Conservation (phyloP, 495 filamentous ascomycete species). For the Cladorrhinum samala region DNA sequence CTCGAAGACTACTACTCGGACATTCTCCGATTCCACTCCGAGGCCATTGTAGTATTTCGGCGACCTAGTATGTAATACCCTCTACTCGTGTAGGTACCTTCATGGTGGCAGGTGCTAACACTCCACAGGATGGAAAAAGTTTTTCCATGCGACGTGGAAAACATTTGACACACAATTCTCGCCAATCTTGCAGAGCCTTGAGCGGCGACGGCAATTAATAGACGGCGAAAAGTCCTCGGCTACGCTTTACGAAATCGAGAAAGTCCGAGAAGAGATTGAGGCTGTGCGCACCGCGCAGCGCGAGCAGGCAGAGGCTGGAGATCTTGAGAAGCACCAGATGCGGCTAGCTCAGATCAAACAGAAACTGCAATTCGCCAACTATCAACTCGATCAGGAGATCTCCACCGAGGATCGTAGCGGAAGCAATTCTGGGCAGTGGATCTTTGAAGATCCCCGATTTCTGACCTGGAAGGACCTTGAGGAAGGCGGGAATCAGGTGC, state of each 20-base stretch:
- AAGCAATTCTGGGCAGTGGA: background rate
- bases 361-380: background rate
- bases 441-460: background rate
- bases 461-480: background rate
- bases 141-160: background rate
- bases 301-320: background rate
- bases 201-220: background rate
- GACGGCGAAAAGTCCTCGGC: background rate
- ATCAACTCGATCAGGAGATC: background rate
- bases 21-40: background rate
- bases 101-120: background rate
- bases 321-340: background rate
- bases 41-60: background rate
- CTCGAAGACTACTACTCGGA: background rate
- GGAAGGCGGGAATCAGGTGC: background rate
- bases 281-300: background rate
- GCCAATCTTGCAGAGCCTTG: background rate
- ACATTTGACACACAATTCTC: background rate
- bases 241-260: background rate
- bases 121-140: background rate
- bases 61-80: background rate
- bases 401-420: background rate
- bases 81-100: background rate
- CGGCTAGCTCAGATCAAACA: background rate
- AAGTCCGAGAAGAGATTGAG: background rate